Evolutionary conservation across 1,139 yeast genomes (phyloP).

Genomic region (Taphrina deformans): DNA sequence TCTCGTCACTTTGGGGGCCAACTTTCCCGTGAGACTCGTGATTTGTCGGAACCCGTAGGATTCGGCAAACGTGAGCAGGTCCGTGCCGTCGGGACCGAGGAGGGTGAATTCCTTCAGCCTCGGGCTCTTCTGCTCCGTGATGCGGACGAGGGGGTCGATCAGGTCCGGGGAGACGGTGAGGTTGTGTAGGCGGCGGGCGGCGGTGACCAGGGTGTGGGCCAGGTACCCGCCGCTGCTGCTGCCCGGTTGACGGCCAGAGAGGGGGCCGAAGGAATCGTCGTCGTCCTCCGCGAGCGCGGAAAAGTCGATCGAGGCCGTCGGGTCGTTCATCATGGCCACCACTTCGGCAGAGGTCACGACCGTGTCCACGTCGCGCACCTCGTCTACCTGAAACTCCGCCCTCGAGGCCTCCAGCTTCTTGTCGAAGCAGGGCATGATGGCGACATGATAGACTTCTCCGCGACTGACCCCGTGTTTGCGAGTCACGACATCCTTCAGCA

Average conservation of each 20-base stretch:
- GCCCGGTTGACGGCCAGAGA: slow-evolving; percentile 77
- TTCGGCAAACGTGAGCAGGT: slow-evolving; percentile 34
- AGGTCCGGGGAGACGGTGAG: slow-evolving; percentile 29
- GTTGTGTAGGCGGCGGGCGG: slow-evolving; percentile 33
- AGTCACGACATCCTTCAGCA: slow-evolving; percentile 62
- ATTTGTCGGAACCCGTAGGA: slow-evolving; percentile 57
- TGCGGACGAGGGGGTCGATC: slow-evolving; percentile 41
- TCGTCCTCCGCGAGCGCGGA: slow-evolving; percentile 27
- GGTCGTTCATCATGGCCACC: slow-evolving; percentile 65
- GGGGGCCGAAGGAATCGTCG: slow-evolving; percentile 42
- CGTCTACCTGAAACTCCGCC: slow-evolving; percentile 56
- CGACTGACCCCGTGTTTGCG: slow-evolving; percentile 46
- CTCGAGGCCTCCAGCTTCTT: slow-evolving; percentile 93
- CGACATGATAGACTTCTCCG: slow-evolving; percentile 65
- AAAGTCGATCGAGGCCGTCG: slow-evolving; percentile 40
- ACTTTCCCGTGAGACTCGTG: slow-evolving; percentile 83
- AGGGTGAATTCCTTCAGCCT: slow-evolving; percentile 74
- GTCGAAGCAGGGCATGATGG: slow-evolving; percentile 96
- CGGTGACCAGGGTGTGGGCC: slow-evolving; percentile 44
- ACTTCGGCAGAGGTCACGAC: slow-evolving; percentile 90
- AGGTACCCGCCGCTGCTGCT: slow-evolving; percentile 81
- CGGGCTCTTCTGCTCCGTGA: slow-evolving; percentile 63
- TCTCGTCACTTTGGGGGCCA: slow-evolving; percentile 49
- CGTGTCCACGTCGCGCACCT: slow-evolving; percentile 74
- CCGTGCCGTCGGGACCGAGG: slow-evolving; percentile 45